These are phyloP conservation scores for Flammula alnicola DNA, from an alignment of 1,284 basidiomycete genomes.

Conservation along the genomic window DNA sequence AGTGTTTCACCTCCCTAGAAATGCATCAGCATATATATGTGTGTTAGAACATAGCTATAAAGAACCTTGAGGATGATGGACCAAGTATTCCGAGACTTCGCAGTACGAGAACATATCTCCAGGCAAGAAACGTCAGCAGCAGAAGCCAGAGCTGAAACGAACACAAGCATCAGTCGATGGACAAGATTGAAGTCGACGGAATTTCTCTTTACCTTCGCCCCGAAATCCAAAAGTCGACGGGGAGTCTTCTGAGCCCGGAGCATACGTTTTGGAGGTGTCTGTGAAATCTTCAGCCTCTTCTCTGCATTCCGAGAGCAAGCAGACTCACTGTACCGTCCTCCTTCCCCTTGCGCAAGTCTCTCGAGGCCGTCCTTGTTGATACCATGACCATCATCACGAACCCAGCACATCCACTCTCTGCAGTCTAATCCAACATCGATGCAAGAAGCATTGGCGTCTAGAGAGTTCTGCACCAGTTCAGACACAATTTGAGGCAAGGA, in stretches of 20 bases:
- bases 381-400: slow-evolving; percentile 83
- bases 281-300: not conserved
- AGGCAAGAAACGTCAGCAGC: slow-evolving; percentile 75
- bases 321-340: slow-evolving; percentile 70
- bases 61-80: slow-evolving; percentile 77
- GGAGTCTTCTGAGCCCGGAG: slow-evolving; percentile 49
- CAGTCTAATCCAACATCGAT: slow-evolving; percentile 71
- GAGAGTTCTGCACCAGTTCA: slow-evolving; percentile 85
- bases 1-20: slow-evolving; percentile 64
- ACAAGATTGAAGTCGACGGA: slow-evolving; percentile 5
- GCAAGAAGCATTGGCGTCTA: slow-evolving; percentile 68
- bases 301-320: not conserved
- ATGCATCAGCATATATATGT: slow-evolving; percentile 8
- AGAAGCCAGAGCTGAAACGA: slow-evolving; percentile 74
- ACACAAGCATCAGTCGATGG: not conserved
- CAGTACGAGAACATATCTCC: slow-evolving; percentile 78
- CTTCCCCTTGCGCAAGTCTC: slow-evolving; percentile 54
- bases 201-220: slow-evolving; percentile 87
- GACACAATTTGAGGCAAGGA: slow-evolving; percentile 78
- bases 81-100: slow-evolving; percentile 62
- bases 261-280: slow-evolving; percentile 79
- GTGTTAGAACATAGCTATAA: slow-evolving; percentile 9
- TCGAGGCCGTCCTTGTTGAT: slow-evolving; percentile 65
- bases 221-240: slow-evolving; percentile 83
- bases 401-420: slow-evolving; percentile 78